Evolutionary conservation across 2,329 filamentous ascomycete genomes (phyloP), one percentile per base, ranked within the genome.

Genomic region (Dactylellina parvicollis): DNA sequence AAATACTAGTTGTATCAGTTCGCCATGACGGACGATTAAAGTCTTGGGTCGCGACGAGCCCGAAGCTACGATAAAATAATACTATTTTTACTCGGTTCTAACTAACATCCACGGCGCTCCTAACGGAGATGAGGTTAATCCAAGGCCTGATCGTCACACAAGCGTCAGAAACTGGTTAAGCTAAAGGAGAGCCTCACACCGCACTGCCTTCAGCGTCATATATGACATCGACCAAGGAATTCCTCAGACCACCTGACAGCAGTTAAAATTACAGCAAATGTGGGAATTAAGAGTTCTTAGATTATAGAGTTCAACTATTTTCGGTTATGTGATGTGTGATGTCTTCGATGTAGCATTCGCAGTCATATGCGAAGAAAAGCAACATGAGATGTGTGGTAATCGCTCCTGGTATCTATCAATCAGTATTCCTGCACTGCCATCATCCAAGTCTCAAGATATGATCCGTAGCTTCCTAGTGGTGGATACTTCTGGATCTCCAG

Each of bases 181-280:
- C 46, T 61, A n/a, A n/a, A 56, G n/a, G 7, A 44, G 40, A 49
- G 26, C 60, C 32, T 38, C 44, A 46, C 40, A 12, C 47, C 34
- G 26, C 34, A 24, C 34, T 1, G 24, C 47, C 10, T 26, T 34
- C 38, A 12, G 44, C 54, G 34, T 55, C 60, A 72, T 55, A 38
- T 12, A 66, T 73, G 60, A 73, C 69, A 73, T 73, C 52, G 66
- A 49, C 69, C 69, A 59, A 47, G 69, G 30, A 54, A 64, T 18
- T 20, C 46, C 16, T 59, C 26, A 46, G 36, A 34, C 7, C 18
- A 40, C 18, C 24, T 22, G 32, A 44, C 10, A 7, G 12, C 16
- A 38, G 34, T 14, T 32, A 32, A 32, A 12, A n/a, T 55, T 36
- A 28, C 40, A 16, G 36, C 22, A 49, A 59, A 10, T 34, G 28